Percentiles rank a stretch among this genome's conserved stretches.
phyloP scores from a whole-genome alignment of 1,284 basidiomycete species.

The Sanguinoderma infundibulare region DNA sequence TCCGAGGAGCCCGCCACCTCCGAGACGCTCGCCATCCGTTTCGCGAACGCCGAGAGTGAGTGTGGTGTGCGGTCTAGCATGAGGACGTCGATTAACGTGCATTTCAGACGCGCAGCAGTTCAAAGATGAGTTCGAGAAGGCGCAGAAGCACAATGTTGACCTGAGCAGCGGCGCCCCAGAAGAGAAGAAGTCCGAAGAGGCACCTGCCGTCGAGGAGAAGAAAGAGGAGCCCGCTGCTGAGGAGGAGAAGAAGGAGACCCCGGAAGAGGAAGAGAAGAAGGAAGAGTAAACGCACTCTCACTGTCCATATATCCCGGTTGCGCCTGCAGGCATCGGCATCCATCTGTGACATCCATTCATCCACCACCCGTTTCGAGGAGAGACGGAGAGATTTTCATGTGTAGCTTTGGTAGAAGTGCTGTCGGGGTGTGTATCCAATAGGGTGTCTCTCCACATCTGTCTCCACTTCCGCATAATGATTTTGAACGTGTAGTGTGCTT shows the following conservation, averaged over 20 bases:
- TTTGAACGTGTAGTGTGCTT: conserved; percentile 19
- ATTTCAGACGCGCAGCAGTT: conserved; percentile 82
- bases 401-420: conserved; percentile 23
- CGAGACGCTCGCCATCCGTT: conserved; percentile 97
- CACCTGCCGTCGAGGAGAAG: conserved; percentile 21
- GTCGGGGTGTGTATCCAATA: conserved; percentile 21
- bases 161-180: conserved; percentile 35
- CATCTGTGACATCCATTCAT: conserved; percentile 17
- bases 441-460: conserved; percentile 19
- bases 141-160: conserved; percentile 72
- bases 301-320: conserved; percentile 13
- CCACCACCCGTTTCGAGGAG: conserved; percentile 3
- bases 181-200: conserved; percentile 28
- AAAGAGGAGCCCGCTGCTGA: conserved; percentile 28
- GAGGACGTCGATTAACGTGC: not conserved
- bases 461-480: conserved; percentile 12
- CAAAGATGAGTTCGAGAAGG: conserved; percentile 87
- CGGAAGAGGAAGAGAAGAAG: conserved; percentile 30
- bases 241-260: conserved; percentile 31
- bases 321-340: conserved; percentile 12
- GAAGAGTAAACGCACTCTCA: conserved; percentile 33
- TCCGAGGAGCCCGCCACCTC: conserved; percentile 87
- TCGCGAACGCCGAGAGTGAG: conserved; percentile 96
- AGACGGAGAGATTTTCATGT: conserved; percentile 10
- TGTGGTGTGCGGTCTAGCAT: conserved; percentile 18